Conservation (phyloP, 176 grass and related monocot species). For the Bromus sterilis region DNA sequence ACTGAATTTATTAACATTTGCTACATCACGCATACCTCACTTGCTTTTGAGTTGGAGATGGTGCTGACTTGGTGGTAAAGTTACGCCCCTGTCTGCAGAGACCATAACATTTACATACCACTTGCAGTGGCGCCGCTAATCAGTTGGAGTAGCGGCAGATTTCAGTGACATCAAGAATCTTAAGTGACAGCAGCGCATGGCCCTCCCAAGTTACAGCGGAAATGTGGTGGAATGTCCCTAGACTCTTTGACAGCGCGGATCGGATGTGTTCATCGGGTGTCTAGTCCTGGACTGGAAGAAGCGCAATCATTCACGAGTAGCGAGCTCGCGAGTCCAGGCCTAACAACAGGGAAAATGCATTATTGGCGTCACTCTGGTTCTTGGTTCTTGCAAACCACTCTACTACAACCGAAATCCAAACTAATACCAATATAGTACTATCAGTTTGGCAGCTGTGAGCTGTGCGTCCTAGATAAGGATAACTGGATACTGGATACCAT, state of each 20-base stretch:
- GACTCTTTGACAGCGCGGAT: conserved; percentile 14
- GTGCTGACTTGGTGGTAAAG: neutral
- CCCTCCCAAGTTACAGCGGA: conserved; percentile 7
- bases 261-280: neutral
- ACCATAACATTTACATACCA: neutral
- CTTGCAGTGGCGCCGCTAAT: neutral
- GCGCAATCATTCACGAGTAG: neutral
- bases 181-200: neutral
- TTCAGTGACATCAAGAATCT: conserved; percentile 14
- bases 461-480: neutral
- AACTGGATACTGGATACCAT: too few species aligned
- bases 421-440: neutral
- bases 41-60: neutral
- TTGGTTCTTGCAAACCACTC: neutral
- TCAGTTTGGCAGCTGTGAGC: neutral
- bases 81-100: neutral
- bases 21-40: neutral
- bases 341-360: too few species aligned
- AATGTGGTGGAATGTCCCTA: neutral
- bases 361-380: neutral
- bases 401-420: neutral
- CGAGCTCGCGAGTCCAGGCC: too few species aligned
- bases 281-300: neutral
- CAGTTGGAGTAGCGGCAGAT: neutral
- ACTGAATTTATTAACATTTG: too few species aligned